Conservation (phyloP, 2,329 filamentous ascomycete species). For the Coniochaeta hoffmannii region DNA sequence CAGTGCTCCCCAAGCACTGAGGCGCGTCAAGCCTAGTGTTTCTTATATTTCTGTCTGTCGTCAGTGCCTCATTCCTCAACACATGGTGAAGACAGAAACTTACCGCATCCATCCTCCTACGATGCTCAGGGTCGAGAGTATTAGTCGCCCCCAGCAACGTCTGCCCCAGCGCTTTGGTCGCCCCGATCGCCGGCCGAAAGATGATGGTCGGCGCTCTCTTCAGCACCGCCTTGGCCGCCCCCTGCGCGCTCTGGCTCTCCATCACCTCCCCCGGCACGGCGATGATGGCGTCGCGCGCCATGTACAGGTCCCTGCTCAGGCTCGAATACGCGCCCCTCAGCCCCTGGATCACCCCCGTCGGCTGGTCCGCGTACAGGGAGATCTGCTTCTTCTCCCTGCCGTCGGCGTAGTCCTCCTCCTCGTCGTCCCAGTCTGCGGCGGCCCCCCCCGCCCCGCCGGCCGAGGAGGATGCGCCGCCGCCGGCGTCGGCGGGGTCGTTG, state of each 20-base stretch:
- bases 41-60: constrained; percentile 40
- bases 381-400: constrained; percentile 71
- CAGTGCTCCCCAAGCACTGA: not conserved
- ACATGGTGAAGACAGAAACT: constrained; percentile 33
- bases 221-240: constrained; percentile 70
- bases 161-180: constrained; percentile 80
- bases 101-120: constrained; percentile 80
- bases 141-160: constrained; percentile 90
- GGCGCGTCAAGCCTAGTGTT: constrained; percentile 21
- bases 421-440: constrained; percentile 11
- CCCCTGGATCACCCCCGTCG: constrained; percentile 80
- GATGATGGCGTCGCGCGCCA: constrained; percentile 85
- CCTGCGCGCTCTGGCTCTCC: constrained; percentile 74
- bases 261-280: constrained; percentile 88
- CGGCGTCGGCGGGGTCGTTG: constrained; percentile 27
- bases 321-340: constrained; percentile 76
- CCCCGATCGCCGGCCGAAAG: constrained; percentile 82
- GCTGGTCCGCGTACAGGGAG: constrained; percentile 90
- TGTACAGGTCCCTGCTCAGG: constrained; percentile 76
- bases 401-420: constrained; percentile 54
- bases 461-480: constrained; percentile 31
- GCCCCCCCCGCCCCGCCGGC: constrained; percentile 3
- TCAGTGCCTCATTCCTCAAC: not conserved
- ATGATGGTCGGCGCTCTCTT: constrained; percentile 88
- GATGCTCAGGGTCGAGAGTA: constrained; percentile 74